Conservation (phyloP, 176 grass and related monocot species). For the Phoenix dactylifera region DNA sequence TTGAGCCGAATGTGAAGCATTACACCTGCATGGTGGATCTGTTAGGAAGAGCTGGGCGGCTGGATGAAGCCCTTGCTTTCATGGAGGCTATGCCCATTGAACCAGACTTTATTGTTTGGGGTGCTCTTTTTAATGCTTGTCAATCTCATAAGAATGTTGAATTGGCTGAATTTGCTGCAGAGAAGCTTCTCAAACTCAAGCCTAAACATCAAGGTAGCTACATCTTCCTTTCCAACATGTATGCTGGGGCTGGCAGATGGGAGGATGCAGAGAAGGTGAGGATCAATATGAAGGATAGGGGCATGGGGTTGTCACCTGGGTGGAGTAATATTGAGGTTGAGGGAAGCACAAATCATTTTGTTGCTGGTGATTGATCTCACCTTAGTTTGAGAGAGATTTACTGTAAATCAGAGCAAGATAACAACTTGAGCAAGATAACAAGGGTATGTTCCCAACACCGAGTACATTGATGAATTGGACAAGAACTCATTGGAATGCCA, state of each 20-base stretch:
- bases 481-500: slow-evolving; percentile 34
- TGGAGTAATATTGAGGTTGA: slow-evolving; percentile 27
- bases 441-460: slow-evolving; percentile 29
- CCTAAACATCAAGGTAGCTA: slow-evolving; percentile 25
- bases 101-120: slow-evolving; percentile 26
- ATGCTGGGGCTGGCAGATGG: slow-evolving; percentile 23
- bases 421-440: slow-evolving; percentile 16
- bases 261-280: slow-evolving; percentile 27
- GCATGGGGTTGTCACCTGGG: slow-evolving; percentile 16
- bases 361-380: slow-evolving; percentile 30
- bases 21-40: slow-evolving; percentile 36
- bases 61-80: slow-evolving; percentile 20
- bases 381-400: slow-evolving; percentile 22
- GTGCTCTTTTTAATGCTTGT: slow-evolving; percentile 29
- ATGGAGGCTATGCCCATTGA: slow-evolving; percentile 20
- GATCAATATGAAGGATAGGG: slow-evolving; percentile 22
- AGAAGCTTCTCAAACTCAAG: slow-evolving; percentile 31
- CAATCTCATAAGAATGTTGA: slow-evolving; percentile 26
- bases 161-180: slow-evolving; percentile 21
- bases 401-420: slow-evolving; percentile 20
- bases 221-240: slow-evolving; percentile 36
- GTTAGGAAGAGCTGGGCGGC: slow-evolving; percentile 24
- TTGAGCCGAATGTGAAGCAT: slow-evolving; percentile 32
- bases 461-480: slow-evolving; percentile 32
- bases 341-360: slow-evolving; percentile 20